Percentiles rank a stretch among this genome's conserved stretches.
phyloP scores from a whole-genome alignment of 345 rosid species.

The Eucalyptus regnans region DNA sequence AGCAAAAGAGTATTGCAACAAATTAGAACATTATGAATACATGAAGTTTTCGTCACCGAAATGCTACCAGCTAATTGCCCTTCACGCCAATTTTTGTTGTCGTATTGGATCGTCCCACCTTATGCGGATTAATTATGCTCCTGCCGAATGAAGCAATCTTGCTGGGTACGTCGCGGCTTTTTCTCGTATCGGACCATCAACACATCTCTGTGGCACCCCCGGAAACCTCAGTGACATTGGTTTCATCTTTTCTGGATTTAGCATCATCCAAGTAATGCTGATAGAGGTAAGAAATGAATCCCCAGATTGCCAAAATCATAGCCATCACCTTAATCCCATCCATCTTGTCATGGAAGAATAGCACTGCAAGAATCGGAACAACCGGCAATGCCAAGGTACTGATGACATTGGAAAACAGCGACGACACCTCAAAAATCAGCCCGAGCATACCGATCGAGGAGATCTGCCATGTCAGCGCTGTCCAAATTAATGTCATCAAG shows the following conservation, averaged over 20 bases:
- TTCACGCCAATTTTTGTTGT: not conserved
- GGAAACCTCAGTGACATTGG: not conserved
- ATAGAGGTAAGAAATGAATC: slow-evolving; percentile 34
- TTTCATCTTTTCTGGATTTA: not conserved
- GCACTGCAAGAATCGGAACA: slow-evolving; percentile 36
- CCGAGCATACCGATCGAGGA: slow-evolving; percentile 30
- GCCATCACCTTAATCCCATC: slow-evolving; percentile 43
- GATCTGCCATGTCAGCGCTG: slow-evolving; percentile 37
- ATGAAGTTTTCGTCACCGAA: not conserved
- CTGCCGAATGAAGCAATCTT: not conserved
- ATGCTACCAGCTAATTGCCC: not conserved
- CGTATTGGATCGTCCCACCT: not conserved
- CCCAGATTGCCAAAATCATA: slow-evolving; percentile 39
- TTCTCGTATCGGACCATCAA: not conserved
- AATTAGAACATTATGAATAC: not conserved
- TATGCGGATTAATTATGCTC: not conserved
- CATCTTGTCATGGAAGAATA: slow-evolving; percentile 44
- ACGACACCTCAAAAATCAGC: slow-evolving; percentile 34
- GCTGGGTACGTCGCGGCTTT: not conserved
- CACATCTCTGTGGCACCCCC: not conserved
- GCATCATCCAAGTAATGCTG: slow-evolving; percentile 31
- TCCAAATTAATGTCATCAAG: slow-evolving; percentile 37
- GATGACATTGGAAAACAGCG: slow-evolving; percentile 43
- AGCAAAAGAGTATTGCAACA: not conserved
- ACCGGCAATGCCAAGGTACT: slow-evolving; percentile 33